Evolutionary conservation across 176 grass and related monocot genomes (phyloP).

Genomic region (Aegilops speltoides): DNA sequence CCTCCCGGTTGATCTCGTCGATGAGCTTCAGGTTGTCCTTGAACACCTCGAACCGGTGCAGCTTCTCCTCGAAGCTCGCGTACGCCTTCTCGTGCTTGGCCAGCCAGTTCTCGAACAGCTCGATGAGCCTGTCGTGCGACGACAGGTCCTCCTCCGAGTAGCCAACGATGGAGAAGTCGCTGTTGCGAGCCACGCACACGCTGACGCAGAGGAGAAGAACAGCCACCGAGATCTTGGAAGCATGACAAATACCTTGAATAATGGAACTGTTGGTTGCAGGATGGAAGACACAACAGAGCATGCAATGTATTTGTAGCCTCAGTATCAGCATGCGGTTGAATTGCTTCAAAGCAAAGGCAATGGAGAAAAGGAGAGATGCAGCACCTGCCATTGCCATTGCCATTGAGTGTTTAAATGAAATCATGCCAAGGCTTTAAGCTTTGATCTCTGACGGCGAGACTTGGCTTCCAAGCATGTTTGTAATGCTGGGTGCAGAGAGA

Average conservation of each 20-base stretch:
- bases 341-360: constrained; percentile 60
- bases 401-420: constrained; percentile 37
- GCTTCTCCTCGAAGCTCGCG: constrained; percentile 74
- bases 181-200: constrained; percentile 26
- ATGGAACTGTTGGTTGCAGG: constrained; percentile 15
- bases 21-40: constrained; percentile 89
- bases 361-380: background rate
- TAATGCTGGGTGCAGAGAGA: constrained; percentile 19
- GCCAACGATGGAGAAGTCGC: constrained; percentile 71
- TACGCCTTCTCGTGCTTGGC: constrained; percentile 74
- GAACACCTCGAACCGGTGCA: constrained; percentile 77
- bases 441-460: constrained; percentile 46
- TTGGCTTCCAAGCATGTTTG: constrained; percentile 62
- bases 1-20: constrained; percentile 74
- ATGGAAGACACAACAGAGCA: constrained; percentile 13
- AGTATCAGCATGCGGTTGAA: background rate
- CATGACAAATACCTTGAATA: constrained; percentile 29
- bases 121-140: constrained; percentile 56
- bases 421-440: constrained; percentile 66
- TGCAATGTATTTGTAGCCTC: constrained; percentile 40
- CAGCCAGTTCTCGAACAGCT: constrained; percentile 86
- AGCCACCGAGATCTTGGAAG: constrained; percentile 12
- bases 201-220: constrained; percentile 15
- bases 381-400: background rate
- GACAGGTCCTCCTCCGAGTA: constrained; percentile 66